phyloP scores from a whole-genome alignment of 441 rosid species.

The Biscutella laevigata region DNA sequence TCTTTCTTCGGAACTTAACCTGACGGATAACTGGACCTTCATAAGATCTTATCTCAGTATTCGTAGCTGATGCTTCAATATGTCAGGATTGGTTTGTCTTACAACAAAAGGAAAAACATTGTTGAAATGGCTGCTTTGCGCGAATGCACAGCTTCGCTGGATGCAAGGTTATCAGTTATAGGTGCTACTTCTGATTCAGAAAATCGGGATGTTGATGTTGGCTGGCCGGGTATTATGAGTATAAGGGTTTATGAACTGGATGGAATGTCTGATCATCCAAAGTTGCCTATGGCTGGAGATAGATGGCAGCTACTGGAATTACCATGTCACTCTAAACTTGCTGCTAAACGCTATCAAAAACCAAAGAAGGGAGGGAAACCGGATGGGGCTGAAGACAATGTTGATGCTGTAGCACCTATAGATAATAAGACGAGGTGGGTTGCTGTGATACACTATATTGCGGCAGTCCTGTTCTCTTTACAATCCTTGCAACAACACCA shows the following conservation, averaged over 20 bases:
- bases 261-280: conserved; percentile 93
- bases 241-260: conserved; percentile 89
- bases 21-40: neutral
- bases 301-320: conserved; percentile 92
- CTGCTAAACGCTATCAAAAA: conserved; percentile 86
- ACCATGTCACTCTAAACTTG: conserved; percentile 93
- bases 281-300: conserved; percentile 92
- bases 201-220: conserved; percentile 73
- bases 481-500: conserved; percentile 16
- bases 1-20: conserved; percentile 6
- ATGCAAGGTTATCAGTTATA: conserved; percentile 42
- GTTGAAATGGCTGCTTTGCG: conserved; percentile 87
- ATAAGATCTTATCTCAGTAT: neutral
- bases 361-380: conserved; percentile 88
- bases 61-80: conserved; percentile 14
- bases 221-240: conserved; percentile 99
- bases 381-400: conserved; percentile 91
- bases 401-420: conserved; percentile 42
- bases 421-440: conserved; percentile 75
- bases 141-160: conserved; percentile 70
- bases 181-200: conserved; percentile 65
- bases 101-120: conserved; percentile 87
- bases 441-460: conserved; percentile 12
- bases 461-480: conserved; percentile 13
- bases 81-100: conserved; percentile 90